Evolutionary conservation across 257 asterid genomes (phyloP), one percentile per base, ranked within the genome.

Genomic region (Prunella vulgaris): DNA sequence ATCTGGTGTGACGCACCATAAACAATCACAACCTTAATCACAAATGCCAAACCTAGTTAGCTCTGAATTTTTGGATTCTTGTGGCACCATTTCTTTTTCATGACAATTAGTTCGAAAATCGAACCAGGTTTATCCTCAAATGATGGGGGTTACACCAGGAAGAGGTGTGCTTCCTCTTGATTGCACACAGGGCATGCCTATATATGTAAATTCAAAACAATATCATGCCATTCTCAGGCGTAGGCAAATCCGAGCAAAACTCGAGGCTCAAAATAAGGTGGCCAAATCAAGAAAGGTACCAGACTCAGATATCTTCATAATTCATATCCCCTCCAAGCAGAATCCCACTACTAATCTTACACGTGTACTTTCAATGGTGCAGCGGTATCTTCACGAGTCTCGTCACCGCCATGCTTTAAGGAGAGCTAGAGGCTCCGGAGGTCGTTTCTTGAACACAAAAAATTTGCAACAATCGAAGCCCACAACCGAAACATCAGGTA

Each of bases 161-260:
- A 78, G 95, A 78, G 82, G 42, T 7, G 71, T 79, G 37, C 88
- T 89, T 60, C 97, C 95, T 70, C 80, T 80, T 51, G 88, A 87
- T 58, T 81, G 71, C 53, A 66, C 83, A 5, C 87, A 87, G 61
- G 83, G 82, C 77, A 38, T 80, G 33, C 95, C 95, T 3, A 75
- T 87, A 64, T 85, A 81, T 13, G 96, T 91, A 13, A 91, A 91
- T 40, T 90, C 95, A 10, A 91, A 85, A 72, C 97, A 91, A 62
- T 87, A 83, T 79, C 84, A 76, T 33, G 95, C 95, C 64, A 91
- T 91, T 70, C 84, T 91, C 64, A 89, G 86, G 66, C 90, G 97
- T 63, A 82, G 96, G 38, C 84, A 81, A 75, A 81, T 74, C 10
- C 89, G 96, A 37, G 95, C 96, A 7, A 91, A 83, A 73, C 88